phyloP scores from a whole-genome alignment of 257 asterid species.

The Solanum corneliomulleri region DNA sequence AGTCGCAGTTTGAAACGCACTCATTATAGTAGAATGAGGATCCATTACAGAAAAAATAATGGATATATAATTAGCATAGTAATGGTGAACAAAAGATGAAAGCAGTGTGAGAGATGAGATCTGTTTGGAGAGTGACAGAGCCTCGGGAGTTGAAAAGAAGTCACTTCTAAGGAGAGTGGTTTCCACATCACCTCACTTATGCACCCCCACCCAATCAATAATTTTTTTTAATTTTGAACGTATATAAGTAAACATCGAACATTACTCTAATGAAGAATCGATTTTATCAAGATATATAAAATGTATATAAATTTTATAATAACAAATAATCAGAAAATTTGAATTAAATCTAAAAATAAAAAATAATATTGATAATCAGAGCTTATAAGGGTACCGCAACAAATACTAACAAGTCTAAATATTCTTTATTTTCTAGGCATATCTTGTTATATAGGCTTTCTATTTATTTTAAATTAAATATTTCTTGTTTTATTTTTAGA shows the following conservation, averaged over 20 bases:
- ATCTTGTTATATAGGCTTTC: not conserved
- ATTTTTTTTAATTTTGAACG: no score
- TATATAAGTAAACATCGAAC: not conserved
- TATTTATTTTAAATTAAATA: not conserved
- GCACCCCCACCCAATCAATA: not conserved
- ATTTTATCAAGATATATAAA: no score
- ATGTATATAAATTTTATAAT: no score
- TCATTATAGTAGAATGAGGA: slow-evolving; percentile 12
- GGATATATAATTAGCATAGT: not conserved
- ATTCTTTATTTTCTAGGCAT: not conserved
- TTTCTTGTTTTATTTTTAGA: not conserved
- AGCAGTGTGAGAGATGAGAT: not conserved
- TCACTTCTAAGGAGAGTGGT: slow-evolving; percentile 13
- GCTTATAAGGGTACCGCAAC: no score
- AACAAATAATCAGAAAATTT: no score
- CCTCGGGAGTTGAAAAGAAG: slow-evolving; percentile 27
- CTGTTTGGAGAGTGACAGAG: not conserved
- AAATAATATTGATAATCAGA: not conserved
- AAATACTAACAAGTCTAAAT: no score
- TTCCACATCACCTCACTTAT: not conserved
- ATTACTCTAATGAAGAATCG: no score
- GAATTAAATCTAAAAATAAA: no score
- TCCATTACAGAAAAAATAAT: slow-evolving; percentile 4
- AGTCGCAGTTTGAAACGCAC: not conserved
- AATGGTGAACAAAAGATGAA: not conserved